Conservation (phyloP, 1,139 yeast genomes). For the Sugiyamaella xylanicola region DNA sequence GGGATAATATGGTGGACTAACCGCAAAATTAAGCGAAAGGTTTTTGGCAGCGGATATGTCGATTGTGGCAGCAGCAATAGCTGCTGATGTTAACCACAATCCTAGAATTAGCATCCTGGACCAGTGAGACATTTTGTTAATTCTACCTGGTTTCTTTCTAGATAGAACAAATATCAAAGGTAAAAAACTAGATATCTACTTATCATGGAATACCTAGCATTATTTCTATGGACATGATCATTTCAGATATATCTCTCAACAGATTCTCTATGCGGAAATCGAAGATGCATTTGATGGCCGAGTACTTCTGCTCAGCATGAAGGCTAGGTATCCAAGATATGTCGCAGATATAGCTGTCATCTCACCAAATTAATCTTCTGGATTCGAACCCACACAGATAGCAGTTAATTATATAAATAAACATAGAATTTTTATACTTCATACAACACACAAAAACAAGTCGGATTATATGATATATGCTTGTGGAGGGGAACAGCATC, state of each 20-base stretch:
- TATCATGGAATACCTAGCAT: not conserved
- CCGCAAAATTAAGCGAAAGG: constrained; percentile 19
- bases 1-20: constrained; percentile 31
- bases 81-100: not conserved
- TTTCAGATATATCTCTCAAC: no score
- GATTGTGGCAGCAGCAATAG: not conserved
- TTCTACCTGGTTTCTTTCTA: not conserved
- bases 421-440: not conserved
- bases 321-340: no score
- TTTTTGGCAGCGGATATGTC: not conserved
- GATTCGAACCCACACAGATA: no score
- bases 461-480: not conserved
- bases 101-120: not conserved
- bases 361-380: no score
- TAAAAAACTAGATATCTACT: not conserved
- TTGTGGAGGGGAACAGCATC: not conserved
- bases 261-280: not conserved
- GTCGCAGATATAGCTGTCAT: no score
- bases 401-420: not conserved
- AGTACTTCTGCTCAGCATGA: not conserved
- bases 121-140: not conserved
- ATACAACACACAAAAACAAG: not conserved
- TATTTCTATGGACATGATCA: no score
- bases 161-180: no score
- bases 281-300: not conserved